Evolutionary conservation across 2,329 filamentous ascomycete species (phyloP).

Genomic region (Colletotrichum sp.): DNA sequence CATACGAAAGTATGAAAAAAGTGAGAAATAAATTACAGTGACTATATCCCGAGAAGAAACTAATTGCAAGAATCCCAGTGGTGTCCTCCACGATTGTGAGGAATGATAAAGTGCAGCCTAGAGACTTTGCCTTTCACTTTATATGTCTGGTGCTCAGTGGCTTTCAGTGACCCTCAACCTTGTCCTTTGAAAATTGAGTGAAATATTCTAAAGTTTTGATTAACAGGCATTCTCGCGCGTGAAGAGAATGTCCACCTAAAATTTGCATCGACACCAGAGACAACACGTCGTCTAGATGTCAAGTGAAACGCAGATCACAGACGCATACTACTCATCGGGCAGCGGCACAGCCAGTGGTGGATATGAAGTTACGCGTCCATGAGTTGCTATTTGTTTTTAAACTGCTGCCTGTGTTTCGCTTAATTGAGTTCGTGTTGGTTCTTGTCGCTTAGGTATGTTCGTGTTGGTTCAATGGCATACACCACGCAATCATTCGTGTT

Average conservation of each 20-base stretch:
- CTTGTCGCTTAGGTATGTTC: not conserved
- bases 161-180: not conserved
- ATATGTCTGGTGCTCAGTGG: not conserved
- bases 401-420: not conserved
- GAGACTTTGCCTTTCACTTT: not conserved
- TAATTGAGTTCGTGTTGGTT: not conserved
- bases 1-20: no score
- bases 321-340: not conserved
- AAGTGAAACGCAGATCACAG: not conserved
- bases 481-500: not conserved
- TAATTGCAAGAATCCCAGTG: fast-evolving
- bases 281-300: not conserved
- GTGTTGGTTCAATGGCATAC: not conserved
- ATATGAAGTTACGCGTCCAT: not conserved
- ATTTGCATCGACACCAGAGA: not conserved
- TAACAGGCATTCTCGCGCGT: not conserved
- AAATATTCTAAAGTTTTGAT: fast-evolving
- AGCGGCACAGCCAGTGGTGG: not conserved
- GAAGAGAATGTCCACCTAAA: not conserved
- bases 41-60: no score
- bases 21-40: no score
- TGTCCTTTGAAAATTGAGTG: not conserved
- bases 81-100: not conserved
- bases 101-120: not conserved
- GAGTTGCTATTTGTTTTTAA: not conserved